Percentiles rank a stretch among this genome's conserved stretches.
Evolutionary conservation across 208 protist genomes (phyloP).

Genomic region (Crithidia acanthocephali): DNA sequence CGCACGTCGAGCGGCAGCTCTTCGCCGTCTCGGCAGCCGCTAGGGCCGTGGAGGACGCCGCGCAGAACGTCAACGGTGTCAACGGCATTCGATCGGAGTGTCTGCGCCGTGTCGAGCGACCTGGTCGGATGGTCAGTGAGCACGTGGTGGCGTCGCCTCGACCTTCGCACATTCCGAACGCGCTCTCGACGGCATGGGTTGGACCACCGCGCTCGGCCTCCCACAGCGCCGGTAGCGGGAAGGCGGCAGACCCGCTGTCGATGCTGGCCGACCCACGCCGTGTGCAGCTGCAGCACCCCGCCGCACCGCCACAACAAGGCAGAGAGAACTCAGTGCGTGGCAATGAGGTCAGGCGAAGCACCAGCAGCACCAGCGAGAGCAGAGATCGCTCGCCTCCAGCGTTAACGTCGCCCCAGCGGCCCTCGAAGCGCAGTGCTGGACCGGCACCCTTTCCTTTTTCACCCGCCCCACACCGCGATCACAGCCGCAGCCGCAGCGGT

Average conservation of each 20-base stretch:
- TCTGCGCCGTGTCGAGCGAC: no score
- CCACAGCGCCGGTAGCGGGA: no score
- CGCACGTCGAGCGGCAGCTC: constrained; percentile 38
- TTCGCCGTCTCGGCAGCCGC: background rate
- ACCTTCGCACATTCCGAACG: background rate
- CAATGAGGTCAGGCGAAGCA: background rate
- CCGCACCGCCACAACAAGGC: background rate
- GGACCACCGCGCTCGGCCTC: background rate
- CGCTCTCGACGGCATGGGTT: background rate
- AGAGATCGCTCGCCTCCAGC: constrained; percentile 3
- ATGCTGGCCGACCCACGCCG: constrained; percentile 9
- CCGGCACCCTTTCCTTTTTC: constrained; percentile 20
- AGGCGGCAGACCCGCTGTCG: constrained; percentile 1
- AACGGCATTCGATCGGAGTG: background rate
- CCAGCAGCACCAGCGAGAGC: background rate
- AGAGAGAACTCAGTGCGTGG: background rate
- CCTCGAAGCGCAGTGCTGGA: background rate
- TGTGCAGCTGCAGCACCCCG: background rate
- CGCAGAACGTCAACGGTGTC: background rate
- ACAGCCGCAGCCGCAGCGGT: constrained; percentile 6
- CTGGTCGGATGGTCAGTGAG: background rate
- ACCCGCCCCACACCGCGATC: constrained; percentile 1
- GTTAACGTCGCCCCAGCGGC: constrained; percentile 12
- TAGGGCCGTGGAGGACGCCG: background rate
- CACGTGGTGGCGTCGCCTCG: constrained; percentile 9